Conservation (phyloP, 148 eudicot genomes). For the Silene conica region DNA sequence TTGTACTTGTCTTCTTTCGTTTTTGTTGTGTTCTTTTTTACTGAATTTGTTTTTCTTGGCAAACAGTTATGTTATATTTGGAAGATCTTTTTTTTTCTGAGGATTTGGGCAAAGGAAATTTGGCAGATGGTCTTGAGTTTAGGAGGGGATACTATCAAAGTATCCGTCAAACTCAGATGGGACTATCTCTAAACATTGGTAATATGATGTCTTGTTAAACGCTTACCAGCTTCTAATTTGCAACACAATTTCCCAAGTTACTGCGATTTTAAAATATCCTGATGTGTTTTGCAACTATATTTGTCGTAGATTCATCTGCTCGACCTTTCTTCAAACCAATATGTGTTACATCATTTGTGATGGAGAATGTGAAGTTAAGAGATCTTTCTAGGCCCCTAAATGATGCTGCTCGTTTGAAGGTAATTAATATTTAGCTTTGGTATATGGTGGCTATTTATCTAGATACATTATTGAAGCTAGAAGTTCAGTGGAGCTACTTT, state of each 20-base stretch:
- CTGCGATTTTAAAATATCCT: not conserved
- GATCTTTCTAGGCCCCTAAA: slow-evolving; percentile 38
- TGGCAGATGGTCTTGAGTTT: slow-evolving; percentile 55
- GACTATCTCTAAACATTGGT: slow-evolving; percentile 76
- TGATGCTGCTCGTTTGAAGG: slow-evolving; percentile 60
- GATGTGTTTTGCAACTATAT: slow-evolving; percentile 2
- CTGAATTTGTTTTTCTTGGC: not conserved
- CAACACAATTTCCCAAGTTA: no score
- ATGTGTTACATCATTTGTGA: slow-evolving; percentile 41
- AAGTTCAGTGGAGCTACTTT: not conserved
- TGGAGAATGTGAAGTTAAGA: slow-evolving; percentile 27
- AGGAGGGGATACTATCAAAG: slow-evolving; percentile 90
- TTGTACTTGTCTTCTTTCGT: no score
- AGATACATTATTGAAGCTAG: not conserved
- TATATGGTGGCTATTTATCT: not conserved
- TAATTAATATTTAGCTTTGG: slow-evolving; percentile 19
- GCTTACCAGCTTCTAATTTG: not conserved
- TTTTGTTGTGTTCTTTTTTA: no score
- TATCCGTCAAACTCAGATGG: slow-evolving; percentile 86
- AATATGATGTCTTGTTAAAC: not conserved
- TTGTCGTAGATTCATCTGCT: slow-evolving; percentile 64
- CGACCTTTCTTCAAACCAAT: slow-evolving; percentile 58
- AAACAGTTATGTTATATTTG: slow-evolving; percentile 52
- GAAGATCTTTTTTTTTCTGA: slow-evolving; percentile 63
- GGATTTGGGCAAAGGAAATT: slow-evolving; percentile 28